Conservation (phyloP, 2,329 filamentous ascomycete species). For the Aspergillus thermomutatus region DNA sequence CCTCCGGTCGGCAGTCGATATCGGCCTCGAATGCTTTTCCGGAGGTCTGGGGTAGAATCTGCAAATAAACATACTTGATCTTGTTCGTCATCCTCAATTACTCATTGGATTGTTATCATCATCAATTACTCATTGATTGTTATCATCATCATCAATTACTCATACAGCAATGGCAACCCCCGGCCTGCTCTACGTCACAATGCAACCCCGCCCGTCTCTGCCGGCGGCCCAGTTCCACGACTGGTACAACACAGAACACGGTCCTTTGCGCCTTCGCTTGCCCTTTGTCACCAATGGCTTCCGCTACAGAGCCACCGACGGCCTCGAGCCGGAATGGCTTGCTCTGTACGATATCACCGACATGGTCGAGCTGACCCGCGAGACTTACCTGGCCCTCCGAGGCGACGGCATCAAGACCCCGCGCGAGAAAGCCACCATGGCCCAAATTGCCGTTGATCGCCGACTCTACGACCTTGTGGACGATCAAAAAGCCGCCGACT, state of each 20-base stretch:
- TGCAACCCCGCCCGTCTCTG: conserved; percentile 70
- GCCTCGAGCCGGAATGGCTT: conserved; percentile 64
- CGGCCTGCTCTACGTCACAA: conserved; percentile 80
- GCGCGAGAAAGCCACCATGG: conserved; percentile 59
- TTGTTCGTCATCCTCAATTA: background rate
- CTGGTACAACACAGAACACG: conserved; percentile 94
- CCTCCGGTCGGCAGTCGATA: conserved; percentile 20
- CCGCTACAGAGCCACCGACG: conserved; percentile 69
- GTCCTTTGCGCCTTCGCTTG: conserved; percentile 72
- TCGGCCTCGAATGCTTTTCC: conserved; percentile 13
- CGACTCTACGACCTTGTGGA: conserved; percentile 67
- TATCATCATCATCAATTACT: too few relatives aligned
- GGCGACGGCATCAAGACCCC: conserved; percentile 52
- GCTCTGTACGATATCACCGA: conserved; percentile 78
- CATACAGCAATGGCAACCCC: conserved; percentile 33
- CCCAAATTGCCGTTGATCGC: conserved; percentile 66
- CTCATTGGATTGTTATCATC: background rate
- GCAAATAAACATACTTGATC: background rate
- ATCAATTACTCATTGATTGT: too few relatives aligned
- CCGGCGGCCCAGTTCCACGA: conserved; percentile 73
- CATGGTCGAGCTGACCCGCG: conserved; percentile 65
- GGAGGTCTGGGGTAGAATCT: background rate
- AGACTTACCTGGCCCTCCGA: conserved; percentile 58
- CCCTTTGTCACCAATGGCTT: conserved; percentile 74
- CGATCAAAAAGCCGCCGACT: conserved; percentile 54